Percentiles rank a stretch among this genome's conserved stretches.
These are phyloP conservation scores for Entophlyctis luteolus DNA, from an alignment of 192 early-diverging fungal genomes.

Conservation along the genomic window DNA sequence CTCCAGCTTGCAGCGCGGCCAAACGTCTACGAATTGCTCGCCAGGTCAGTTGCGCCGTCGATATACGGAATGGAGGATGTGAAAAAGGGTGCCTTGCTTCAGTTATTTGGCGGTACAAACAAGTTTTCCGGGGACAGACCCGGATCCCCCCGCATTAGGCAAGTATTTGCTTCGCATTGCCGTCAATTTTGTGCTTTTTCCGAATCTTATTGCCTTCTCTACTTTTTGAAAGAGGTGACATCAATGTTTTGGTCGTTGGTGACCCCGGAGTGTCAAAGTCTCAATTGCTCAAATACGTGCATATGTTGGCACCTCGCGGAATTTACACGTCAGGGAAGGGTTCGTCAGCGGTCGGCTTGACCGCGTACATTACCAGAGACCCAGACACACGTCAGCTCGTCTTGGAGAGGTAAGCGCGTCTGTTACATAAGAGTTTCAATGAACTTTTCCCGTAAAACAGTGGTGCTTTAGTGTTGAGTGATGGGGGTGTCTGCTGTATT, in stretches of 20 bases:
- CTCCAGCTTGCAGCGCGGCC: constrained; percentile 55
- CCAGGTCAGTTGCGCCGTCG: constrained; percentile 78
- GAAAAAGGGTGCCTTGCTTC: constrained; percentile 93
- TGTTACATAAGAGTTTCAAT: too few relatives aligned
- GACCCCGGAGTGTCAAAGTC: constrained; percentile 96
- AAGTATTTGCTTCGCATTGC: constrained; percentile 18
- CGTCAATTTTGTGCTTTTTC: constrained; percentile 7
- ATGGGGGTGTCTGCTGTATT: constrained; percentile 95
- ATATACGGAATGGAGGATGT: constrained; percentile 95
- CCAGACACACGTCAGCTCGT: constrained; percentile 94
- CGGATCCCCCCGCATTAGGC: constrained; percentile 46
- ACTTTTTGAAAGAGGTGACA: constrained; percentile 79
- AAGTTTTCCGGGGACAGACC: constrained; percentile 73
- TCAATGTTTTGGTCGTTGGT: constrained; percentile 91
- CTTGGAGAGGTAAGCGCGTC: constrained; percentile 69
- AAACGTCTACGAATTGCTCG: constrained; percentile 76
- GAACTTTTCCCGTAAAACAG: too few relatives aligned
- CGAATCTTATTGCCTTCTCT: constrained; percentile 14
- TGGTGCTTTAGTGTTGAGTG: constrained; percentile 91
- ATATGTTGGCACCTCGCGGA: constrained; percentile 89
- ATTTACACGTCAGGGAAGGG: constrained; percentile 98
- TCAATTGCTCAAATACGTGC: constrained; percentile 84
- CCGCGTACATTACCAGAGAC: constrained; percentile 90
- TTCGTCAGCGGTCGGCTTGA: constrained; percentile 91
- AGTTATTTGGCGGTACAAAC: constrained; percentile 92